A percentile compares a stretch with the other conserved stretches of the same genome.
Evolutionary conservation across 169 alveolate species (phyloP).

Genomic region (Cryptosporidium sp.): DNA sequence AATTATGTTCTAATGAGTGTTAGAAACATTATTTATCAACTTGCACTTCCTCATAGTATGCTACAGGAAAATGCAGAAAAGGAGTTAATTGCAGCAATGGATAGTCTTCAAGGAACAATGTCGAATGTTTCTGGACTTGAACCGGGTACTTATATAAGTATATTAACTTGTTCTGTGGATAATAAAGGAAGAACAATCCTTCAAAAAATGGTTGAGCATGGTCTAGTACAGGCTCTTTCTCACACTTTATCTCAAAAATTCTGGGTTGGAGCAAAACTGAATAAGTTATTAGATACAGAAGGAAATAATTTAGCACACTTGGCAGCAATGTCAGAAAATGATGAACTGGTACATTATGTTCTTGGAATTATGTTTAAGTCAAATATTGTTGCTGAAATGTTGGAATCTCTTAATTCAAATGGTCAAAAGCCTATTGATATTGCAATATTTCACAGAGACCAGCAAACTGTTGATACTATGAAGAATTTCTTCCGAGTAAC

Average conservation of each 20-base stretch:
- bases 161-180: constrained; percentile 68
- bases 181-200: constrained; percentile 66
- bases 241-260: constrained; percentile 71
- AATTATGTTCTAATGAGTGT: constrained; percentile 43
- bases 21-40: constrained; percentile 57
- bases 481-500: constrained; percentile 71
- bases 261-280: constrained; percentile 70
- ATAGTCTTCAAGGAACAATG: constrained; percentile 72
- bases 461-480: constrained; percentile 73
- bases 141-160: constrained; percentile 71
- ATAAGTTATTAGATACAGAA: constrained; percentile 41
- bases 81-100: constrained; percentile 72
- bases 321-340: constrained; percentile 75
- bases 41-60: constrained; percentile 54
- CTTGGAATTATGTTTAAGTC: constrained; percentile 72
- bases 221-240: constrained; percentile 61
- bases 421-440: constrained; percentile 74
- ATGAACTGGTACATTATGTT: constrained; percentile 66
- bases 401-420: constrained; percentile 48
- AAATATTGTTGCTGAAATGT: constrained; percentile 72
- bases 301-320: constrained; percentile 65
- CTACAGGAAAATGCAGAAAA: constrained; percentile 52
- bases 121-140: constrained; percentile 69
- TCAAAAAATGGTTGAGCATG: constrained; percentile 74
- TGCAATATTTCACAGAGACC: constrained; percentile 62